Percentiles rank a stretch among this genome's conserved stretches.
phyloP scores from a whole-genome alignment of 768 basidiomycete species.

The Leucocoprinus birnbaumii region DNA sequence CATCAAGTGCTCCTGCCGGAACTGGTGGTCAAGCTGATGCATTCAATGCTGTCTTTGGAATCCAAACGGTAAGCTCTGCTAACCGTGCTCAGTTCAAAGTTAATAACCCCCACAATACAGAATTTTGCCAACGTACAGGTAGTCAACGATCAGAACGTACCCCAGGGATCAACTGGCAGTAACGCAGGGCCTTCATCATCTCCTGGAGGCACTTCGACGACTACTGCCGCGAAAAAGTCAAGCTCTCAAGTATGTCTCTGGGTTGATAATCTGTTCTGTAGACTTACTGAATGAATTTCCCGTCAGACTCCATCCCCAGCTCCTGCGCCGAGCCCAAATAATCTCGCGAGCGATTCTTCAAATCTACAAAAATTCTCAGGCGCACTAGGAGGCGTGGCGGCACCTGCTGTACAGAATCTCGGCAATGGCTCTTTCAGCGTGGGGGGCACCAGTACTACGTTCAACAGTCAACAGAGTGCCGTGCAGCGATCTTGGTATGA shows the following conservation, averaged over 20 bases:
- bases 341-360: background rate
- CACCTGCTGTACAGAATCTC: conserved; percentile 41
- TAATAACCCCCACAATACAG: conserved; percentile 19
- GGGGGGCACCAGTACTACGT: conserved; percentile 36
- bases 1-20: conserved; percentile 31
- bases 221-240: background rate
- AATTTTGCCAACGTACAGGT: conserved; percentile 42
- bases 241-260: background rate
- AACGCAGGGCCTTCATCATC: background rate
- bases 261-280: background rate
- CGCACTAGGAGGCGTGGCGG: conserved; percentile 39
- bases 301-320: background rate
- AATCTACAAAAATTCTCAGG: conserved; percentile 53
- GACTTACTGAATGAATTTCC: background rate
- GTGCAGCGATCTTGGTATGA: conserved; percentile 45
- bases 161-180: conserved; percentile 1
- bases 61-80: conserved; percentile 33
- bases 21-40: conserved; percentile 58
- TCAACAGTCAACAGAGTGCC: conserved; percentile 44
- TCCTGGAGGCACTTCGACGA: too few species aligned
- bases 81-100: background rate
- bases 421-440: conserved; percentile 48
- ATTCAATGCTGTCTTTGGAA: conserved; percentile 59
- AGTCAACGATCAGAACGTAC: conserved; percentile 43
- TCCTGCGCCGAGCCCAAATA: too few species aligned